Percentiles rank a stretch among this genome's conserved stretches.
phyloP scores from a whole-genome alignment of 352 stramenopile genomes.

The Discostella stelligera region DNA sequence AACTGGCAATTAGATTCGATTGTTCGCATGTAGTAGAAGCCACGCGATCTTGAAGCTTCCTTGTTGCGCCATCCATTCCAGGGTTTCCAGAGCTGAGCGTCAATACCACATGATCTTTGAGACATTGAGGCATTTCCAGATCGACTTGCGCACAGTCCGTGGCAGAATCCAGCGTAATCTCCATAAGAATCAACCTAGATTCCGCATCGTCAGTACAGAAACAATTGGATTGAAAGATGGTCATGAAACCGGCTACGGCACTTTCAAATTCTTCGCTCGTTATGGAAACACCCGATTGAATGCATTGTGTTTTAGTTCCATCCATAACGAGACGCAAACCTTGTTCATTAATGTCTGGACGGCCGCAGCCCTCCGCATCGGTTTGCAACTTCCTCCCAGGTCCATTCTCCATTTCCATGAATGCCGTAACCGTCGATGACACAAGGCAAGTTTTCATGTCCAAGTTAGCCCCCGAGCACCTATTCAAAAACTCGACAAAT shows the following conservation, averaged over 20 bases:
- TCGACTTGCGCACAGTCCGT: constrained; percentile 36
- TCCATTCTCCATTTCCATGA: constrained; percentile 11
- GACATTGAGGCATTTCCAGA: constrained; percentile 29
- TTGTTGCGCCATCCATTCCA: not conserved
- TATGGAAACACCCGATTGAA: constrained; percentile 11
- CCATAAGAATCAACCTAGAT: constrained; percentile 12
- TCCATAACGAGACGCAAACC: constrained; percentile 31
- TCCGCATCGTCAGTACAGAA: constrained; percentile 19
- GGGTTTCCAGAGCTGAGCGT: constrained; percentile 9
- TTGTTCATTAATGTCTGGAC: constrained; percentile 36
- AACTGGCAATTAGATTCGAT: not conserved
- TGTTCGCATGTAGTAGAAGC: constrained; percentile 6
- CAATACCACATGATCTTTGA: constrained; percentile 8
- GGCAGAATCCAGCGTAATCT: constrained; percentile 35
- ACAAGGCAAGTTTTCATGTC: constrained; percentile 33
- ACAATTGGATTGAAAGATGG: constrained; percentile 26
- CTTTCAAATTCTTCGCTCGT: constrained; percentile 36
- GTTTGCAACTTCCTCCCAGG: constrained; percentile 2
- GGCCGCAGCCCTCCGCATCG: not conserved
- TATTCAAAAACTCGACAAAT: constrained; percentile 21
- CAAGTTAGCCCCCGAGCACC: constrained; percentile 27
- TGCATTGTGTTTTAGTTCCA: constrained; percentile 18
- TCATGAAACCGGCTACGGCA: constrained; percentile 24
- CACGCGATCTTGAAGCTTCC: constrained; percentile 2
- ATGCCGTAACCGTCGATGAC: constrained; percentile 21